Base-by-base conservation (phyloP, 441 rosid species). In the Adansonia rubrostipa region DNA sequence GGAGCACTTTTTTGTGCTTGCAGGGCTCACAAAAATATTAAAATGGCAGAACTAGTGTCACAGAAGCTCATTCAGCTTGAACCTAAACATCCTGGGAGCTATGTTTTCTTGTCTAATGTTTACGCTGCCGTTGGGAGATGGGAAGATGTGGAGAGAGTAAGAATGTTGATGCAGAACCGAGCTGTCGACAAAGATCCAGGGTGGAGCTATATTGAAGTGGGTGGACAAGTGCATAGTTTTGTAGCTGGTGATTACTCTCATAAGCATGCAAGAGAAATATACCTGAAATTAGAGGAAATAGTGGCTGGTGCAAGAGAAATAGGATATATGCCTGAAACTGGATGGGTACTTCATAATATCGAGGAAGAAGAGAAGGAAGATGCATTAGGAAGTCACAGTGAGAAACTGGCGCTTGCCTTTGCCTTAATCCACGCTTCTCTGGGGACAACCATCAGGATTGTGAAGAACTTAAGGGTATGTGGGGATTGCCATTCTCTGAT, bases 361-460 rank as follows among this genome's bases (percentile, higher is more conserved):
- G 91, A 91, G 84, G 90, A 85, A 82, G 96, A 92, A 80, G 94
- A 90, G 65, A 89, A 88, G 75, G 97, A 91, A 83, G 85, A 77
- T 62, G 85, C 86, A 33, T 76, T 83, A 9, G 90, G 91, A 83
- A 82, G 80, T 79, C 95, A 89, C 63, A 84, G 92, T 78, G 93
- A 92, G 81, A 92, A 88, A 83, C 71, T 92, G 79, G 93, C 93
- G 13, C 86, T 90, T 71, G 77, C 91, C n/a, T 90, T 88, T 78
- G 93, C 88, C 28, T 63, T 92, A 71, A 86, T 90, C 28, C 75
- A 71, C 53, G 86, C 86, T 50, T 47, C 78, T 77, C 86, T 87
- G 4, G 84, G 84, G 20, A 80, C 65, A 36, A 71, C 79, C 40
- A 83, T 92, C 75, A 85, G 91, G 79, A 90, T 92, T 9, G 85